phyloP scores from a whole-genome alignment of 2,329 filamentous ascomycete genomes.

The Aspergillus ruber region DNA sequence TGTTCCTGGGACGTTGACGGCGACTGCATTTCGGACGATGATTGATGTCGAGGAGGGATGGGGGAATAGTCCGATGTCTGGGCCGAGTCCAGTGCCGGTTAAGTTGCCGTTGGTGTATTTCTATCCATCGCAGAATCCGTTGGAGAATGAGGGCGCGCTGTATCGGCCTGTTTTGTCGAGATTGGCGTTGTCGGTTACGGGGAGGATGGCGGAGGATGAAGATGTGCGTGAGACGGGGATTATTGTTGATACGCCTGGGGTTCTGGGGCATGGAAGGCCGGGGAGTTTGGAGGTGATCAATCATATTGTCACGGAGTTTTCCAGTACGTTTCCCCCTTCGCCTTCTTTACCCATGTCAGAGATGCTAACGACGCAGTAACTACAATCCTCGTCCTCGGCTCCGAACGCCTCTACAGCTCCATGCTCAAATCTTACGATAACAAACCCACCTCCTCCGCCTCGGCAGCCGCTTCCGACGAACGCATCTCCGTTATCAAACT shows the following conservation, averaged over 20 bases:
- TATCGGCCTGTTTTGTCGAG: slow-evolving; percentile 70
- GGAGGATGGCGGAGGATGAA: slow-evolving; percentile 68
- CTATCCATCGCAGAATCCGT: slow-evolving; percentile 65
- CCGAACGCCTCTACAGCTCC: slow-evolving; percentile 67
- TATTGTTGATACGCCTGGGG: slow-evolving; percentile 75
- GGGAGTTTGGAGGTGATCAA: slow-evolving; percentile 68
- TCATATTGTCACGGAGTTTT: slow-evolving; percentile 67
- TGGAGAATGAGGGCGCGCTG: slow-evolving; percentile 62
- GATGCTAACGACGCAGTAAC: slow-evolving; percentile 52
- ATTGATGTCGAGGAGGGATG: slow-evolving; percentile 85
- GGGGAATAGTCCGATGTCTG: slow-evolving; percentile 85
- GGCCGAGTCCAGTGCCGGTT: slow-evolving; percentile 78
- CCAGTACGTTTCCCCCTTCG: slow-evolving; percentile 42
- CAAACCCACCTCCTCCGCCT: slow-evolving; percentile 41
- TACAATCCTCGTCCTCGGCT: slow-evolving; percentile 74
- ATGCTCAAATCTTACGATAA: slow-evolving; percentile 62
- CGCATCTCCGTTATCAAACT: slow-evolving; percentile 68
- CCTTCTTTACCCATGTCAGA: background rate
- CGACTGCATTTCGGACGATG: slow-evolving; percentile 77
- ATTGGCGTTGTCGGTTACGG: slow-evolving; percentile 71
- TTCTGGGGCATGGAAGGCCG: slow-evolving; percentile 57
- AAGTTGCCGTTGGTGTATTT: slow-evolving; percentile 90
- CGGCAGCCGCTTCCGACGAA: slow-evolving; percentile 51
- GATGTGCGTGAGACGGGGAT: slow-evolving; percentile 67
- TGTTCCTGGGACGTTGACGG: slow-evolving; percentile 74